A percentile compares a stretch with the other conserved stretches of the same genome.
Evolutionary conservation across 202 grass and related monocot genomes (phyloP).

Genomic region (Miscanthus sacchariflorus): DNA sequence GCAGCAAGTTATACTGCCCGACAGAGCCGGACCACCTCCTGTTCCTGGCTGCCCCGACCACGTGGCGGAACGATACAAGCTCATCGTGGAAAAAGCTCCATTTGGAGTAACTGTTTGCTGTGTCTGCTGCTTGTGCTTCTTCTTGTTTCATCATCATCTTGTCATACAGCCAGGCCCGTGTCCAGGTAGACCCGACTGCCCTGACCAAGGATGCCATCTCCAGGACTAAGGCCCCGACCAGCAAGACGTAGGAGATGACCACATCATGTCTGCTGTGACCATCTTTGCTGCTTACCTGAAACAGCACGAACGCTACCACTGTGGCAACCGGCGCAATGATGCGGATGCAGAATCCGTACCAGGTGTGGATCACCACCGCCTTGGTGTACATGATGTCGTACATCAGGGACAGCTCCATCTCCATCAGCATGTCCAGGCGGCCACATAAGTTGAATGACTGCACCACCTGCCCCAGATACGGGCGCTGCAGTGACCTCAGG

Average conservation of each 20-base stretch:
- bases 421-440: constrained; percentile 29
- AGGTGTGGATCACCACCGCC: too few species aligned
- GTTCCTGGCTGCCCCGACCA: not conserved
- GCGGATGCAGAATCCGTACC: constrained; percentile 7
- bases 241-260: constrained; percentile 37
- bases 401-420: constrained; percentile 52
- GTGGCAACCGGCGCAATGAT: not conserved
- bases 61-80: not conserved
- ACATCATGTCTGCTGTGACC: constrained; percentile 31
- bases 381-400: constrained; percentile 53
- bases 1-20: constrained; percentile 41
- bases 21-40: constrained; percentile 49
- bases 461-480: not conserved
- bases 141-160: not conserved
- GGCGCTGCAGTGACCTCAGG: not conserved
- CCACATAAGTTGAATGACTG: not conserved
- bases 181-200: constrained; percentile 42
- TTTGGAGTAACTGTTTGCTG: too few species aligned
- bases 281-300: not conserved
- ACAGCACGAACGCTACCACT: constrained; percentile 25
- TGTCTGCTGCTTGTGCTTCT: too few species aligned
- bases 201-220: constrained; percentile 31
- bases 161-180: not conserved
- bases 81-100: not conserved
- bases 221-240: constrained; percentile 25